Evolutionary conservation across 176 grass and related monocot species (phyloP).

Genomic region (Secale cereale): DNA sequence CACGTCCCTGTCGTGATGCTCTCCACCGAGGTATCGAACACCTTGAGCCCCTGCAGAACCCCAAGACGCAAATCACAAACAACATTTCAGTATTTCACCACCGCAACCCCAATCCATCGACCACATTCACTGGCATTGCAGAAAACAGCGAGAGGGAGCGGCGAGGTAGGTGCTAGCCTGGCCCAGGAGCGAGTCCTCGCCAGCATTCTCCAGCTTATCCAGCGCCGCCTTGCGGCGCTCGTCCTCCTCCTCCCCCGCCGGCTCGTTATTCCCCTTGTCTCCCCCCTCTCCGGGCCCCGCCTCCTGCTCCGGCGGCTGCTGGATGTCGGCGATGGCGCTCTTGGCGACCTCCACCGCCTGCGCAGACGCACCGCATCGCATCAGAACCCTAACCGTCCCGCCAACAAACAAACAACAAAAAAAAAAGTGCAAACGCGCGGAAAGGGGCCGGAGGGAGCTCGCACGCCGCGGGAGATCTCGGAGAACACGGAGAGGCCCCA

Average conservation of each 20-base stretch:
- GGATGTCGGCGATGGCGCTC: conserved; percentile 68
- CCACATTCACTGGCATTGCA: neutral
- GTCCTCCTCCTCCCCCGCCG: conserved; percentile 23
- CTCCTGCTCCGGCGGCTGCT: conserved; percentile 45
- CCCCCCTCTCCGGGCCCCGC: neutral
- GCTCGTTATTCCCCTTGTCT: neutral
- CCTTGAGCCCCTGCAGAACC: conserved; percentile 80
- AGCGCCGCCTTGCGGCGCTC: conserved; percentile 50
- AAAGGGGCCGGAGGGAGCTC: neutral
- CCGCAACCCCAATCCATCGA: neutral
- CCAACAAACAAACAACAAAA: neutral
- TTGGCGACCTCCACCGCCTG: conserved; percentile 94
- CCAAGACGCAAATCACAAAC: neutral
- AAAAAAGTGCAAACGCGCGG: neutral
- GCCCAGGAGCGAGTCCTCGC: conserved; percentile 79
- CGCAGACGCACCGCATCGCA: conserved; percentile 10
- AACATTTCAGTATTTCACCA: conserved; percentile 8
- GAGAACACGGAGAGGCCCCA: conserved; percentile 95
- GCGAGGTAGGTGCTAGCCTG: conserved; percentile 42
- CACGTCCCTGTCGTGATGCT: conserved; percentile 73
- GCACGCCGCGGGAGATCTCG: conserved; percentile 85
- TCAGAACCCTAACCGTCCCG: conserved; percentile 22
- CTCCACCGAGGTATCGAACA: conserved; percentile 80
- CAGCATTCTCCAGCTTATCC: conserved; percentile 77
- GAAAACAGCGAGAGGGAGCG: neutral